Evolutionary conservation across 208 protist genomes (phyloP).

Genomic region (Trypanosoma mega): DNA sequence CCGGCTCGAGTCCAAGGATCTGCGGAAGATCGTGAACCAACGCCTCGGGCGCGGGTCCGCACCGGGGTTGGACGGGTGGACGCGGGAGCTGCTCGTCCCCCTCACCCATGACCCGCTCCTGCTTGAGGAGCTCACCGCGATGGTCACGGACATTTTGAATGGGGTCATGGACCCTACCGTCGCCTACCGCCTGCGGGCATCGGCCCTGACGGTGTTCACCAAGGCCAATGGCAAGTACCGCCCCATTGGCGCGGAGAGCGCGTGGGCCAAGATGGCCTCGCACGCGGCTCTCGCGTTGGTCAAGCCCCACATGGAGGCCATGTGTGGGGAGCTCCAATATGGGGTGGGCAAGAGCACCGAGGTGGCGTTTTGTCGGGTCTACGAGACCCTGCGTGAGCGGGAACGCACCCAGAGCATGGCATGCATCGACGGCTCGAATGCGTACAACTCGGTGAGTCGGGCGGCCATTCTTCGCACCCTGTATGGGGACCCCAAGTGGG

Average conservation of each 20-base stretch:
- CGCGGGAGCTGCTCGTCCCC: slow-evolving; percentile 23
- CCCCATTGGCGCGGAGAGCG: slow-evolving; percentile 35
- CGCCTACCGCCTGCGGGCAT: slow-evolving; percentile 20
- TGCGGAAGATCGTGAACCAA: slow-evolving; percentile 2
- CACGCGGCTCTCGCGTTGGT: slow-evolving; percentile 23
- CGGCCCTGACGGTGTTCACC: slow-evolving; percentile 21
- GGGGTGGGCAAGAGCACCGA: slow-evolving; percentile 21
- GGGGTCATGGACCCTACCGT: slow-evolving; percentile 18
- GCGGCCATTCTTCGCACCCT: slow-evolving; percentile 2
- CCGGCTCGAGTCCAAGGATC: slow-evolving; percentile 8
- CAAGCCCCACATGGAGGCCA: not conserved
- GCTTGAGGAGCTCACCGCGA: slow-evolving; percentile 17
- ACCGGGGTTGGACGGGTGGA: slow-evolving; percentile 32
- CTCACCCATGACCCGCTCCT: slow-evolving; percentile 13
- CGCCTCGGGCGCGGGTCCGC: slow-evolving; percentile 20
- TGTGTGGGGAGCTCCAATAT: slow-evolving; percentile 12
- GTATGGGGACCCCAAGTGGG: slow-evolving; percentile 6
- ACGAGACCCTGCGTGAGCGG: slow-evolving; percentile 1
- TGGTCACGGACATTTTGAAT: slow-evolving; percentile 25
- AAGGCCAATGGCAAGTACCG: slow-evolving; percentile 31
- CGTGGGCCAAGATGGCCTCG: slow-evolving; percentile 24
- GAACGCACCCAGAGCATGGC: slow-evolving; percentile 31
- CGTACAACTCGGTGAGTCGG: slow-evolving; percentile 29
- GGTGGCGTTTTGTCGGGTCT: slow-evolving; percentile 13
- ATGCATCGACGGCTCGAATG: slow-evolving; percentile 32